A percentile compares a stretch with the other conserved stretches of the same genome.
phyloP scores from a whole-genome alignment of 768 basidiomycete genomes.

The Cyclocybe cylindracea region DNA sequence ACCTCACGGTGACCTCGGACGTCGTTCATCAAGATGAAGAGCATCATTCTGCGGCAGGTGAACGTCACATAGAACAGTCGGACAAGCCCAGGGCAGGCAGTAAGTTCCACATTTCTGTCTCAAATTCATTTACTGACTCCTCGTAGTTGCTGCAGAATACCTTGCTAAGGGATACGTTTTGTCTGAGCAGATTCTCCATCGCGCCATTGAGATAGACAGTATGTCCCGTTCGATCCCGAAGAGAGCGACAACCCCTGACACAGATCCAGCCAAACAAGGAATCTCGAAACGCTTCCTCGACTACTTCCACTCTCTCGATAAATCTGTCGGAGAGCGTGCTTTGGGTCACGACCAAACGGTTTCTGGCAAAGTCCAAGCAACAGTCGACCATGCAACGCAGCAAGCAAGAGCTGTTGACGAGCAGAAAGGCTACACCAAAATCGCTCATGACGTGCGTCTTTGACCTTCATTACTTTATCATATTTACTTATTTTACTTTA shows the following conservation, averaged over 20 bases:
- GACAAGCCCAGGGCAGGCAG: slow-evolving; percentile 92
- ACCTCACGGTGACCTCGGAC: slow-evolving; percentile 73
- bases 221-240: background rate
- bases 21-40: slow-evolving; percentile 57
- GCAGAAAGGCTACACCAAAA: slow-evolving; percentile 73
- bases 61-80: slow-evolving; percentile 62
- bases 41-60: slow-evolving; percentile 31
- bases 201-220: slow-evolving; percentile 83
- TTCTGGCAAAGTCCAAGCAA: slow-evolving; percentile 68
- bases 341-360: slow-evolving; percentile 84
- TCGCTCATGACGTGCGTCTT: slow-evolving; percentile 61
- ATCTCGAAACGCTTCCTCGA: slow-evolving; percentile 84
- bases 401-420: slow-evolving; percentile 80
- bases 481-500: slow-evolving; percentile 25
- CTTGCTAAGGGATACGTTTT: slow-evolving; percentile 87
- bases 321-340: slow-evolving; percentile 63
- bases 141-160: slow-evolving; percentile 86
- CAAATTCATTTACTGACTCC: background rate
- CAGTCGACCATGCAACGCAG: slow-evolving; percentile 60
- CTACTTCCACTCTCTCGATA: slow-evolving; percentile 77
- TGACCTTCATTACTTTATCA: background rate
- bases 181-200: slow-evolving; percentile 74
- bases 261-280: slow-evolving; percentile 66
- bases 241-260: background rate
- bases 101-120: slow-evolving; percentile 32